These are phyloP conservation scores for Salix caprea DNA, from an alignment of 345 rosid species.

Conservation along the genomic window DNA sequence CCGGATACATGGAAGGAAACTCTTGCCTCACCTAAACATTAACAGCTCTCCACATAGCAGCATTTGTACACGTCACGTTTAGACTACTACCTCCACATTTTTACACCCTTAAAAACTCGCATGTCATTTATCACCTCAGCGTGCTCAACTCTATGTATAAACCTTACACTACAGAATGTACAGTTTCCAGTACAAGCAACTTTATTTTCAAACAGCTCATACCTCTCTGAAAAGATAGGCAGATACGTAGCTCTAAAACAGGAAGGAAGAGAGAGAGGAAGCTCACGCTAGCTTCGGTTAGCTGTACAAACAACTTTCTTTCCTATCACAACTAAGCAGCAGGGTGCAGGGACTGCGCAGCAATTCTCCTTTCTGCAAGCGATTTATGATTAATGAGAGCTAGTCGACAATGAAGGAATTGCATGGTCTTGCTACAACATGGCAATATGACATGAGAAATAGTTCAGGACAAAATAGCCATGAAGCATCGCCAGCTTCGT, in stretches of 20 bases:
- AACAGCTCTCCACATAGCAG: conserved; percentile 22
- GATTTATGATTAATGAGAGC: not conserved
- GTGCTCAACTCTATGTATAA: conserved; percentile 39
- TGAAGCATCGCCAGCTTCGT: not conserved
- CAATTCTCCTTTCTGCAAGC: conserved; percentile 57
- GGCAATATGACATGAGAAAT: not conserved
- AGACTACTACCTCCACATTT: conserved; percentile 25
- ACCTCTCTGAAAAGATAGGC: conserved; percentile 28
- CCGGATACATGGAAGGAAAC: conserved; percentile 29
- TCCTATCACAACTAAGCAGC: conserved; percentile 31
- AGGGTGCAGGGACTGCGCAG: conserved; percentile 26
- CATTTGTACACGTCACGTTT: conserved; percentile 41
- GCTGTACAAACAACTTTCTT: conserved; percentile 42
- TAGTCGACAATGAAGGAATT: not conserved
- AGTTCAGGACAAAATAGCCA: not conserved
- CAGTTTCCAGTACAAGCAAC: conserved; percentile 39
- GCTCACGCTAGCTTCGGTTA: conserved; percentile 50
- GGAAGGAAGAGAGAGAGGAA: conserved; percentile 27
- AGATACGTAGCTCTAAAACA: conserved; percentile 25
- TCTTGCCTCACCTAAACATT: conserved; percentile 28
- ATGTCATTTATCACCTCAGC: conserved; percentile 23
- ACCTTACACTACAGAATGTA: conserved; percentile 45
- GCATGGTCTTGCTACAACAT: not conserved
- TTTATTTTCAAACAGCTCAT: conserved; percentile 37
- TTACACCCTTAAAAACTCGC: conserved; percentile 39